Evolutionary conservation across 1,284 basidiomycete species (phyloP).

Genomic region (Tilletia caries): DNA sequence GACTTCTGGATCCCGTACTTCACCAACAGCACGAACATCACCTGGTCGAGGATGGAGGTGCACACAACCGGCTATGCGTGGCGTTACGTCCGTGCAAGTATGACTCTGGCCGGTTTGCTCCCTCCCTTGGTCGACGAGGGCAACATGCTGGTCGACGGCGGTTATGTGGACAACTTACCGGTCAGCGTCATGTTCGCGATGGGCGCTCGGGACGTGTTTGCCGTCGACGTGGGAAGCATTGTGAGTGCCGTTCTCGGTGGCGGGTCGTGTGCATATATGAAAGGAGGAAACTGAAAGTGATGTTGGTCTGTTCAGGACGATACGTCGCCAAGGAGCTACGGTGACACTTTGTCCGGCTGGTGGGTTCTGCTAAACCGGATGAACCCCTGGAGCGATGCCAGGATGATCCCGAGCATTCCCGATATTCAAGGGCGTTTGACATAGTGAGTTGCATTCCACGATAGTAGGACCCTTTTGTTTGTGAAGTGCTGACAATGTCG

Average conservation of each 20-base stretch:
- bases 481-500: too few relatives aligned
- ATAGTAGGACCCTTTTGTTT: too few relatives aligned
- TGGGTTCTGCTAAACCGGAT: constrained; percentile 89
- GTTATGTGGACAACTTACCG: constrained; percentile 55
- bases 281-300: neutral
- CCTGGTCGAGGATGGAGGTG: constrained; percentile 91
- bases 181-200: constrained; percentile 86
- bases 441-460: constrained; percentile 64
- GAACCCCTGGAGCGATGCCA: constrained; percentile 63
- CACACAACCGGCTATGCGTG: constrained; percentile 82
- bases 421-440: constrained; percentile 93
- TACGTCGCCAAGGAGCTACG: constrained; percentile 88
- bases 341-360: constrained; percentile 93
- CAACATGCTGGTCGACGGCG: constrained; percentile 59
- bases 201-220: constrained; percentile 89
- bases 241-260: constrained; percentile 11
- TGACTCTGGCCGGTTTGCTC: constrained; percentile 91
- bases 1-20: constrained; percentile 99
- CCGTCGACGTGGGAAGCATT: constrained; percentile 88
- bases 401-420: constrained; percentile 82
- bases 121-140: constrained; percentile 95
- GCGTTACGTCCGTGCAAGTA: constrained; percentile 76
- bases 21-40: constrained; percentile 98
- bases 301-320: constrained; percentile 63
- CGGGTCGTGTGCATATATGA: too few relatives aligned